Percentiles rank a stretch among this genome's conserved stretches.
phyloP scores from a whole-genome alignment of 1,284 basidiomycete species.

The Moniliophthora roreri region DNA sequence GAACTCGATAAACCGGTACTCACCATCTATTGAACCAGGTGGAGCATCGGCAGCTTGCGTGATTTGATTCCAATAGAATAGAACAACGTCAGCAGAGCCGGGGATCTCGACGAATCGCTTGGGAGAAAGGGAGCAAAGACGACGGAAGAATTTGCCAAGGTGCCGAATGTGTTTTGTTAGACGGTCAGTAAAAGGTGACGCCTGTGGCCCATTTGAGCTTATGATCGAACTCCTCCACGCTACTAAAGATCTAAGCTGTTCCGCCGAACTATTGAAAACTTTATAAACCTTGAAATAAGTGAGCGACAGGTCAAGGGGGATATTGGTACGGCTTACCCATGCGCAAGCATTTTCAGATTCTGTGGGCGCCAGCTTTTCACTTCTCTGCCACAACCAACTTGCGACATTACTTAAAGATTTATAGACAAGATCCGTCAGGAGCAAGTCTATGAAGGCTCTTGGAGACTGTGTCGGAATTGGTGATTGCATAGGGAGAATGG shows the following conservation, averaged over 20 bases:
- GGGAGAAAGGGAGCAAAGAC: conserved; percentile 63
- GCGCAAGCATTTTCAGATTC: conserved; percentile 42
- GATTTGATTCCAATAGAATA: conserved; percentile 79
- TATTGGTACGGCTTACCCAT: conserved; percentile 44
- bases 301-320: neutral
- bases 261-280: conserved; percentile 58
- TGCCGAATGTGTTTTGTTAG: conserved; percentile 66
- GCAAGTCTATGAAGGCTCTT: conserved; percentile 49
- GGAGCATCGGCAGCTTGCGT: conserved; percentile 61
- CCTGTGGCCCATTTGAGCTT: conserved; percentile 24
- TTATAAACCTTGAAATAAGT: conserved; percentile 45
- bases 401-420: conserved; percentile 69
- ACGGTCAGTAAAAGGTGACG: conserved; percentile 44
- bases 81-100: conserved; percentile 60
- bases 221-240: conserved; percentile 34
- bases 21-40: conserved; percentile 57
- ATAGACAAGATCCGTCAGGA: conserved; percentile 65
- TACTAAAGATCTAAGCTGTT: conserved; percentile 53
- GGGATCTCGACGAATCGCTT: conserved; percentile 64
- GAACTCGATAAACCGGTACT: conserved; percentile 11
- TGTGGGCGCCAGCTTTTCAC: conserved; percentile 41
- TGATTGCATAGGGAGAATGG: conserved; percentile 42
- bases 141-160: conserved; percentile 77
- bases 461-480: conserved; percentile 36
- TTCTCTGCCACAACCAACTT: conserved; percentile 67